phyloP scores from a whole-genome alignment of 208 protist species.

The Leptomonas pyrrhocoris region DNA sequence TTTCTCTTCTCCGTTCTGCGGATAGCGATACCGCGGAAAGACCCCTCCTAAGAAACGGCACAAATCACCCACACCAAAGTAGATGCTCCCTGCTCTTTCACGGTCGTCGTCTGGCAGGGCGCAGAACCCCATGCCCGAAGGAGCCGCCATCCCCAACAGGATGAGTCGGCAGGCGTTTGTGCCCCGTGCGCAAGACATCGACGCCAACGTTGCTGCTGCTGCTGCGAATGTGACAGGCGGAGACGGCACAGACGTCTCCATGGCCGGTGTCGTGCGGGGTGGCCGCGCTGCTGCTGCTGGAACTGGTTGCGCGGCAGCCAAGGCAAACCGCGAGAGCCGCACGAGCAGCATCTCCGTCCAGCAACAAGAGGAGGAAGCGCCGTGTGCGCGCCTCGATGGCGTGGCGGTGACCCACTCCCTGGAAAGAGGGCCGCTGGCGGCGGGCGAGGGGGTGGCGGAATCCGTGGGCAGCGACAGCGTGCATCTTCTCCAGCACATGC shows the following conservation, averaged over 20 bases:
- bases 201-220: background rate
- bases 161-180: slow-evolving; percentile 3
- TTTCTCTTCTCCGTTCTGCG: background rate
- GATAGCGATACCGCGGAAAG: no score
- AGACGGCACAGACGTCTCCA: background rate
- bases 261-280: background rate
- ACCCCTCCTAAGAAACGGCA: no score
- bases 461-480: slow-evolving; percentile 7
- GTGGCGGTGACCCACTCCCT: background rate
- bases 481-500: slow-evolving; percentile 27
- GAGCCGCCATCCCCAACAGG: background rate
- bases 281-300: background rate
- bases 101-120: background rate
- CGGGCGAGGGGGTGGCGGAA: background rate
- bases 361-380: background rate
- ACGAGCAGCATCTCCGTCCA: background rate
- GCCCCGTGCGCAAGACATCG: background rate
- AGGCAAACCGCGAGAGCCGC: slow-evolving; percentile 3
- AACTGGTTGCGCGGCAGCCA: slow-evolving; percentile 8
- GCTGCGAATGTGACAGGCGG: background rate
- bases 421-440: slow-evolving; percentile 1
- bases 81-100: slow-evolving; percentile 7
- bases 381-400: background rate
- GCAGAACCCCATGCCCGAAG: background rate
- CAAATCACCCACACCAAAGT: no score